phyloP scores from a whole-genome alignment of 2,329 filamentous ascomycete genomes.

The Pseudonectria buxi region DNA sequence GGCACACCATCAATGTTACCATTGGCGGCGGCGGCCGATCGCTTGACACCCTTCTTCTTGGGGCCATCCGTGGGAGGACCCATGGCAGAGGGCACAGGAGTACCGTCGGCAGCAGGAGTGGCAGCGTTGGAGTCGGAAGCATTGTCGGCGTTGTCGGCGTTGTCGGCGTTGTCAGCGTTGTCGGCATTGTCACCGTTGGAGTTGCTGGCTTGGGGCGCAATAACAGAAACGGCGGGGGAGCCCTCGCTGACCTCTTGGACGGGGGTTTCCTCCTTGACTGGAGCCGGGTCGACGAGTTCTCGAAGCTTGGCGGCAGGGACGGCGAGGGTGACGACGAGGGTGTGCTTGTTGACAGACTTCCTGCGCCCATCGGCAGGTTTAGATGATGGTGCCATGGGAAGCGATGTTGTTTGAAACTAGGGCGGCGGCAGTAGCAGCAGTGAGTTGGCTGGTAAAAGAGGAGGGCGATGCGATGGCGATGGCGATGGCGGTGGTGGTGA shows the following conservation, averaged over 20 bases:
- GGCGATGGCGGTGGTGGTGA: conserved; percentile 7
- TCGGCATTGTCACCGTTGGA: conserved; percentile 50
- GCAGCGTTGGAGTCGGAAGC: conserved; percentile 53
- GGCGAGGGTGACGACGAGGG: conserved; percentile 45
- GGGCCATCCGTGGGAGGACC: conserved; percentile 52
- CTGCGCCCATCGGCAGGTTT: conserved; percentile 30
- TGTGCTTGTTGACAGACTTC: conserved; percentile 31
- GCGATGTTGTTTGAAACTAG: conserved; percentile 5
- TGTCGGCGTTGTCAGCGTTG: too few species aligned
- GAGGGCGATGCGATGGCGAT: conserved; percentile 6
- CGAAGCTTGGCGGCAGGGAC: conserved; percentile 45
- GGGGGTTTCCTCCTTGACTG: conserved; percentile 38
- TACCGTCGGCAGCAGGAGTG: conserved; percentile 50
- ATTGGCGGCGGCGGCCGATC: conserved; percentile 59
- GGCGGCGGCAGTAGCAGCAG: background rate
- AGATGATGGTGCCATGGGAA: conserved; percentile 28
- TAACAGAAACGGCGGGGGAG: conserved; percentile 33
- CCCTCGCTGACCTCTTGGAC: conserved; percentile 33
- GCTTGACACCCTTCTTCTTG: conserved; percentile 72
- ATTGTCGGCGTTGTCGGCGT: conserved; percentile 49
- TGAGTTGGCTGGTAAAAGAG: conserved; percentile 1
- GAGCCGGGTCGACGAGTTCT: conserved; percentile 39
- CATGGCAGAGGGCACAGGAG: conserved; percentile 50
- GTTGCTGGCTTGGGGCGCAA: conserved; percentile 27
- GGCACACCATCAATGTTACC: conserved; percentile 53